Percentiles rank a stretch among this genome's conserved stretches.
phyloP scores from a whole-genome alignment of 768 basidiomycete genomes.

The Xerocomellus chrysenteron region DNA sequence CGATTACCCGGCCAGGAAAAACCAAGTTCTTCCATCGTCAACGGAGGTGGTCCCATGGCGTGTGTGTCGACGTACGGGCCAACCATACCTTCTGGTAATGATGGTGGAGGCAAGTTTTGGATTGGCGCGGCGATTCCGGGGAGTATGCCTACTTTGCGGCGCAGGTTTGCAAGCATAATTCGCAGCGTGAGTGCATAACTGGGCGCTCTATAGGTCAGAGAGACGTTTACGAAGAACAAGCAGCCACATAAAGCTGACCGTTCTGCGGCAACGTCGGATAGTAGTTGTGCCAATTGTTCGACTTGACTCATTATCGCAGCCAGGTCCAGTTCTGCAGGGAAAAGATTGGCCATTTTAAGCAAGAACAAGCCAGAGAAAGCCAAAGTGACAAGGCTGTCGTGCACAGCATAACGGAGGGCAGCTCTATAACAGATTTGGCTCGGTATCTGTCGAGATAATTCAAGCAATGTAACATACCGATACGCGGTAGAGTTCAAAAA shows the following conservation, averaged over 20 bases:
- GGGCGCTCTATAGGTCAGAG: constrained; percentile 11
- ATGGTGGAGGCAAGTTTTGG: constrained; percentile 52
- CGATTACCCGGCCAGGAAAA: constrained; percentile 67
- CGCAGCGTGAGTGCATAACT: constrained; percentile 89
- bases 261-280: constrained; percentile 93
- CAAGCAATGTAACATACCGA: constrained; percentile 47
- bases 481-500: constrained; percentile 82
- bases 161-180: constrained; percentile 90
- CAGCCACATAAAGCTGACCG: constrained; percentile 43
- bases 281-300: constrained; percentile 84
- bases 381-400: constrained; percentile 88
- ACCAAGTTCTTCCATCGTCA: constrained; percentile 85
- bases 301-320: constrained; percentile 77
- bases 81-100: constrained; percentile 58
- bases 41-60: constrained; percentile 51
- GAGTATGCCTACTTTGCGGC: constrained; percentile 77
- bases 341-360: constrained; percentile 92
- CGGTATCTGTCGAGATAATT: neutral
- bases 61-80: constrained; percentile 55
- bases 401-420: constrained; percentile 89
- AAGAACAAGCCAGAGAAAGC: constrained; percentile 91
- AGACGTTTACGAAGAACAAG: neutral
- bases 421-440: constrained; percentile 46
- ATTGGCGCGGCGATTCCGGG: constrained; percentile 48
- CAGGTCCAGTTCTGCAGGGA: constrained; percentile 82